Evolutionary conservation across 306 rosid genomes (phyloP).

Genomic region (Ammopiptanthus mongolicus): DNA sequence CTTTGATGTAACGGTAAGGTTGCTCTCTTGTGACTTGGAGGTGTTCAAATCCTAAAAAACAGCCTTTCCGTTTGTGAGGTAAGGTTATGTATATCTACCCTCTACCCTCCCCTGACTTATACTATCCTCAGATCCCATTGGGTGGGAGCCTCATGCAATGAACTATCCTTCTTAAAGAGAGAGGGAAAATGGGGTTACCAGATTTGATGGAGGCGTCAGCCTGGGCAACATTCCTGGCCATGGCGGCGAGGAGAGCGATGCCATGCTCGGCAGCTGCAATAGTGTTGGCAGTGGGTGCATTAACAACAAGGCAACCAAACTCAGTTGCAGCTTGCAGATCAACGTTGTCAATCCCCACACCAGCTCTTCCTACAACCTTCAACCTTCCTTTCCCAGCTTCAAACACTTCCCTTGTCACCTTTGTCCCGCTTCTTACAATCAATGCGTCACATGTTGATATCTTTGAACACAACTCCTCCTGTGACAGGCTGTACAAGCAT

Average conservation of each 20-base stretch:
- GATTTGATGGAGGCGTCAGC: conserved; percentile 87
- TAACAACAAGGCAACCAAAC: conserved; percentile 80
- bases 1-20: too few relatives aligned
- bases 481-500: conserved; percentile 50
- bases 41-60: too few relatives aligned
- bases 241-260: conserved; percentile 73
- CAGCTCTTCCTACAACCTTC: conserved; percentile 94
- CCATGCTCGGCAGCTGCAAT: conserved; percentile 90
- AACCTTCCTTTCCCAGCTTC: conserved; percentile 65
- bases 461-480: conserved; percentile 59
- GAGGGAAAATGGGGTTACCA: conserved; percentile 28
- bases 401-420: conserved; percentile 62
- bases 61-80: too few relatives aligned
- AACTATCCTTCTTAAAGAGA: too few relatives aligned
- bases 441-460: conserved; percentile 70
- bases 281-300: conserved; percentile 87
- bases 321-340: conserved; percentile 94
- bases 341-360: conserved; percentile 92
- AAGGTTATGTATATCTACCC: too few relatives aligned
- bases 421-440: conserved; percentile 83
- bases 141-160: too few relatives aligned
- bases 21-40: too few relatives aligned
- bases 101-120: too few relatives aligned
- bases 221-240: conserved; percentile 88
- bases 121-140: too few relatives aligned